Evolutionary conservation across 164 flowering plant genomes (phyloP).

Genomic region (Vitis rupestris): DNA sequence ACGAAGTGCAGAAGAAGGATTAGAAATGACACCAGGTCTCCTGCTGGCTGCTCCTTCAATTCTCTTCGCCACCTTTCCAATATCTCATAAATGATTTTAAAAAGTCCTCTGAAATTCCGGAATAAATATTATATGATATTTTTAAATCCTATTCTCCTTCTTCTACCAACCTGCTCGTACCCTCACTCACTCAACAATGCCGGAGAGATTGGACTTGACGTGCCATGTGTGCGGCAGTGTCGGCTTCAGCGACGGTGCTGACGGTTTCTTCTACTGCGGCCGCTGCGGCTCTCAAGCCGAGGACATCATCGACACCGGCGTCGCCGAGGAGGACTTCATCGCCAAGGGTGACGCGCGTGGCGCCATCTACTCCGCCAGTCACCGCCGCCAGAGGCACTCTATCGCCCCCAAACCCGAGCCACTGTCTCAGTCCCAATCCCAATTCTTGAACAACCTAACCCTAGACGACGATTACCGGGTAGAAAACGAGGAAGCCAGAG

Average conservation of each 20-base stretch:
- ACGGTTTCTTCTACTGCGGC: constrained; percentile 66
- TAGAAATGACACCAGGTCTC: too few species aligned
- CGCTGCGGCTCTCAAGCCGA: constrained; percentile 58
- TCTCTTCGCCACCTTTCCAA: too few species aligned
- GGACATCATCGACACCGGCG: constrained; percentile 51
- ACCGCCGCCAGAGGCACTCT: constrained; percentile 16
- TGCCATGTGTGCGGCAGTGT: constrained; percentile 49
- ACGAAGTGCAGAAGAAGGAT: too few species aligned
- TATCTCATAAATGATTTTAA: too few species aligned
- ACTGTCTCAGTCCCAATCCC: constrained; percentile 24
- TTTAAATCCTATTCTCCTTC: too few species aligned
- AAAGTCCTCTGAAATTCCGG: too few species aligned
- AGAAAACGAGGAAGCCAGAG: not conserved
- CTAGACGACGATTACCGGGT: not conserved
- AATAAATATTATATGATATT: too few species aligned
- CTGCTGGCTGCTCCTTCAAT: too few species aligned
- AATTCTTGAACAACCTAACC: constrained; percentile 8
- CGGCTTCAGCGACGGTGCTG: constrained; percentile 39
- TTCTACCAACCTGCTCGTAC: too few species aligned
- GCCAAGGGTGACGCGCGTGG: constrained; percentile 19
- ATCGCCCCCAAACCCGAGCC: constrained; percentile 32
- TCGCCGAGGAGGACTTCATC: constrained; percentile 50
- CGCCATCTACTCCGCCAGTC: constrained; percentile 31
- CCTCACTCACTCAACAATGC: too few species aligned
- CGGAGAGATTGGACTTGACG: not conserved